A percentile compares a stretch with the other conserved stretches of the same genome.
Evolutionary conservation across 345 rosid species (phyloP).

Genomic region (Hibiscus trionum): DNA sequence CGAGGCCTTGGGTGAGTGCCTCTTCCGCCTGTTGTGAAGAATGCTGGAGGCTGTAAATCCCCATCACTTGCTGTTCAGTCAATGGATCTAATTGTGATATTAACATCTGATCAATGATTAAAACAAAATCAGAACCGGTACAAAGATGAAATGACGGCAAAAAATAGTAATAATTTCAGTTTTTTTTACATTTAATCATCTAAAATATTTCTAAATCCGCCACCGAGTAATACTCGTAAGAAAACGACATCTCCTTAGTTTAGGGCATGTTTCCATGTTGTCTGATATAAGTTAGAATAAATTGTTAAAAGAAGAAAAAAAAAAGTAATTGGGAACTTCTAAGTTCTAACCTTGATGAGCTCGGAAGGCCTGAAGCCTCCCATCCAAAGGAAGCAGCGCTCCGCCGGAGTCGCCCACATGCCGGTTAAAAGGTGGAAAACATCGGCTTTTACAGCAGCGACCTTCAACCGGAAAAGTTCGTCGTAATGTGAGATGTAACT

Average conservation of each 20-base stretch:
- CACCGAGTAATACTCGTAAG: too few relatives aligned
- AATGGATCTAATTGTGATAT: slow-evolving; percentile 71
- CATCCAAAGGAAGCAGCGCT: slow-evolving; percentile 98
- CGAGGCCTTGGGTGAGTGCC: slow-evolving; percentile 82
- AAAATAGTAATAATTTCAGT: background rate
- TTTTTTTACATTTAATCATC: too few relatives aligned
- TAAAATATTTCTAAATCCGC: too few relatives aligned
- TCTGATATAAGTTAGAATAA: too few relatives aligned
- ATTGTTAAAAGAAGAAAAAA: too few relatives aligned
- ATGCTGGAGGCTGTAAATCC: slow-evolving; percentile 83
- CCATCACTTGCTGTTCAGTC: slow-evolving; percentile 91
- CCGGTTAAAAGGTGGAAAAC: slow-evolving; percentile 85
- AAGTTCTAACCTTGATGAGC: slow-evolving; percentile 61
- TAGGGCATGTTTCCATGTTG: too few relatives aligned
- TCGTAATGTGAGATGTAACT: slow-evolving; percentile 80
- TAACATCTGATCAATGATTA: slow-evolving; percentile 49
- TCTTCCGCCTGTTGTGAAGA: slow-evolving; percentile 96
- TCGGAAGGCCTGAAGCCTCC: slow-evolving; percentile 96
- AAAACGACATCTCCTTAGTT: too few relatives aligned
- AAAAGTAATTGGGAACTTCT: background rate
- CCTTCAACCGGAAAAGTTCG: slow-evolving; percentile 71
- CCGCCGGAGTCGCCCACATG: slow-evolving; percentile 82
- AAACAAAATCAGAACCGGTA: background rate
- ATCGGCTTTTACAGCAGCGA: slow-evolving; percentile 63
- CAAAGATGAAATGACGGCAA: background rate